Base-by-base conservation (phyloP, 352 stramenopile species). In the Pythium dissimile region DNA sequence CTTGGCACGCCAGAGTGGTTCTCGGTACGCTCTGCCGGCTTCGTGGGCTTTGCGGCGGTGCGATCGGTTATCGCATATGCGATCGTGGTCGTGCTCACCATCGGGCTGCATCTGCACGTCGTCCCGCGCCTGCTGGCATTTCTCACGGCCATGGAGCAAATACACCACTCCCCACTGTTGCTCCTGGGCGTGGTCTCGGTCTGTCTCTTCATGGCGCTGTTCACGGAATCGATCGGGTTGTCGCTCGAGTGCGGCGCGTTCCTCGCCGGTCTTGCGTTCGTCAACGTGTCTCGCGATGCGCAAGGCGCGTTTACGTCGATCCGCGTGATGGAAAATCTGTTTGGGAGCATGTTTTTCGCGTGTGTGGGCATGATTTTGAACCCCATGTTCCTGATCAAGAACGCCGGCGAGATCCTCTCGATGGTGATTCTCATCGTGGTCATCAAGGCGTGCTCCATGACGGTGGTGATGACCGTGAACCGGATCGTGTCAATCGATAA, bases 291-390 rank as follows among this genome's bases (percentile, higher is more conserved):
- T 13, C 63, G 53, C 15, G 75, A 84, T 27, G 80, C 76, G 10
- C 86, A 92, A 48, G 73, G 59, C 13, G 84, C 84, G 8, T 88
- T 93, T 59, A 87, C 76, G 42, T 92, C 84, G 7, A 93, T 95
- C 47, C 83, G 83, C 23, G 83, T 93, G 60, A 86, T 95, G 67
- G 85, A 95, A 60, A 93, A 93, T 51, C 49, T 95, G 35, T 95
- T 95, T 41, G 85, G 85, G 0, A 92, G 81, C 49, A 93, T 95
- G 83, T 95, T 93, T 51, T 95, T 95, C 51, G 85, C 81, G 41
- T 92, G 83, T 24, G 84, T 95, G 18, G 85, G 85, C 0, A 92
- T 95, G 85, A 95, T 95, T 55, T 54, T 95, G 39, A 81, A 93
- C 54, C 85, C 85, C 6, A 80, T 88, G 46, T 95, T 92, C 55